A percentile compares a stretch with the other conserved stretches of the same genome.
These are phyloP conservation scores for Tuber borchii DNA, from an alignment of 495 filamentous ascomycete species.

Conservation along the genomic window DNA sequence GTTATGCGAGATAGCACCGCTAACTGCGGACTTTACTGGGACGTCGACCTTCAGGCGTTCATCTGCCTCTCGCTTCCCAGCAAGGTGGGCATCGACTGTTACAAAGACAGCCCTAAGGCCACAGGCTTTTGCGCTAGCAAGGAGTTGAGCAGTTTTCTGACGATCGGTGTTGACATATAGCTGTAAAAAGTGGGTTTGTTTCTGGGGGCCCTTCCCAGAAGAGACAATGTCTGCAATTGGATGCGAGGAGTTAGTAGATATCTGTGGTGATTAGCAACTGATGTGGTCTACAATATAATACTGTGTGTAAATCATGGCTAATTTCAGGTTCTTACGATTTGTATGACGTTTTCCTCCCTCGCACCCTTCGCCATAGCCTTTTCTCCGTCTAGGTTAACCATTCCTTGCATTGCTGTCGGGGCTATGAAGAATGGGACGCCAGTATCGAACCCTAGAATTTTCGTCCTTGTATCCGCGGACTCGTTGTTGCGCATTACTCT, in stretches of 20 bases:
- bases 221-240: conserved; percentile 56
- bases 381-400: conserved; percentile 51
- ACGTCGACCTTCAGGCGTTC: conserved; percentile 32
- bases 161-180: conserved; percentile 74
- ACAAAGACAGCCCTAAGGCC: conserved; percentile 62
- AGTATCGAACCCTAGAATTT: conserved; percentile 54
- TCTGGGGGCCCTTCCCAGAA: conserved; percentile 43
- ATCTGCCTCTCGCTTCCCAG: conserved; percentile 53
- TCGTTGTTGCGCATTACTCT: conserved; percentile 64
- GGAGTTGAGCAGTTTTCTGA: conserved; percentile 57
- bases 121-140: conserved; percentile 52
- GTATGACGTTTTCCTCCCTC: conserved; percentile 50
- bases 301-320: not conserved
- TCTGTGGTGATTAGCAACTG: conserved; percentile 35
- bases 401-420: conserved; percentile 48
- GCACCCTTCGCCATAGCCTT: conserved; percentile 47
- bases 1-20: conserved; percentile 45
- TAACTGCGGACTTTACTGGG: conserved; percentile 43
- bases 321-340: conserved; percentile 48
- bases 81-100: conserved; percentile 61
- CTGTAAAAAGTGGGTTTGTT: conserved; percentile 59
- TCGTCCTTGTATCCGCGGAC: conserved; percentile 51
- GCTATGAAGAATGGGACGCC: conserved; percentile 45
- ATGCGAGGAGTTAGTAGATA: conserved; percentile 68
- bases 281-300: not conserved